Evolutionary conservation across 1,139 yeast species (phyloP).

Genomic region (Geotrichum bryndzae): DNA sequence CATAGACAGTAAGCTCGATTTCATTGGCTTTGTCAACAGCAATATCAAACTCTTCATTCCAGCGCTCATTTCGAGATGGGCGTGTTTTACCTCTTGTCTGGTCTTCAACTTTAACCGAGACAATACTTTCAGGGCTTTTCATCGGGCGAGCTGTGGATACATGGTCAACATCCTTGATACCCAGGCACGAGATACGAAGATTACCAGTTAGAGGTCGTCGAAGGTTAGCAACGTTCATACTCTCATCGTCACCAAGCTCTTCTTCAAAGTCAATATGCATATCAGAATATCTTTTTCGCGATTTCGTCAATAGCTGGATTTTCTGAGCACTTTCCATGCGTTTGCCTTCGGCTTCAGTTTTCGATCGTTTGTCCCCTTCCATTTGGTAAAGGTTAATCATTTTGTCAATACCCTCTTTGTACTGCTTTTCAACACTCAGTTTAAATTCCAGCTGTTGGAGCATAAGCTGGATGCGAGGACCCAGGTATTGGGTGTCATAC

Average conservation of each 20-base stretch:
- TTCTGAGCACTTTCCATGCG: conserved; percentile 78
- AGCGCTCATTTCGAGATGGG: conserved; percentile 68
- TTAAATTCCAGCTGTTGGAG: conserved; percentile 89
- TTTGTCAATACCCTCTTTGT: conserved; percentile 86
- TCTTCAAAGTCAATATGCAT: conserved; percentile 73
- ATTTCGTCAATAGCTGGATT: conserved; percentile 73
- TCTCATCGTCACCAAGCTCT: conserved; percentile 40
- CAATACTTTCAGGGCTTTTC: conserved; percentile 73
- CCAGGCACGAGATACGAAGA: conserved; percentile 60
- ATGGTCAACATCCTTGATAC: conserved; percentile 86
- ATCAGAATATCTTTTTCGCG: conserved; percentile 81
- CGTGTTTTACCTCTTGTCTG: conserved; percentile 72
- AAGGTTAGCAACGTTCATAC: conserved; percentile 57
- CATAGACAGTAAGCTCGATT: conserved; percentile 80
- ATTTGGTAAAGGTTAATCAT: conserved; percentile 75
- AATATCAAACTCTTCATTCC: conserved; percentile 78
- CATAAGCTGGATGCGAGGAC: conserved; percentile 92
- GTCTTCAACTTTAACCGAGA: conserved; percentile 79
- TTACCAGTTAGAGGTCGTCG: conserved; percentile 81
- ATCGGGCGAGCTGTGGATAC: conserved; percentile 75
- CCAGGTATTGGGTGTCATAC: conserved; percentile 89
- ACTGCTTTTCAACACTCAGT: conserved; percentile 87
- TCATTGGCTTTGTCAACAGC: conserved; percentile 89
- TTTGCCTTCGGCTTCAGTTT: conserved; percentile 86
- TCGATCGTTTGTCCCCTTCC: conserved; percentile 84